These are phyloP conservation scores for Pythium utonaiense DNA, from an alignment of 352 stramenopile species.

Conservation along the genomic window DNA sequence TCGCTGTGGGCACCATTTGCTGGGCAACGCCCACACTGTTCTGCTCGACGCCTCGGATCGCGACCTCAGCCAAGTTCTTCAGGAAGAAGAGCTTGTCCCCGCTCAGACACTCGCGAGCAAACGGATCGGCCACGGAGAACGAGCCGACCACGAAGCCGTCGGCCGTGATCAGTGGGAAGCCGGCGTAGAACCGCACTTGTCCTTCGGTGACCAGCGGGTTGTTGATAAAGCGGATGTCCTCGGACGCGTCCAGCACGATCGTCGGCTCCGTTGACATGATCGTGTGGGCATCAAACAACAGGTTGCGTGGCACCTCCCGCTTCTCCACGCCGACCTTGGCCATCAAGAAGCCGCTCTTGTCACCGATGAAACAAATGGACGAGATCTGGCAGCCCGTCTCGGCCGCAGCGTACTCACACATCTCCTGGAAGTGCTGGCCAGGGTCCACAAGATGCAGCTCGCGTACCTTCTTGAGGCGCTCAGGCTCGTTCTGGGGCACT, in stretches of 20 bases:
- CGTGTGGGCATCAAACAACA: slow-evolving; percentile 75
- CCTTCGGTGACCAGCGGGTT: slow-evolving; percentile 77
- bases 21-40: slow-evolving; percentile 52
- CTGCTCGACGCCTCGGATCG: slow-evolving; percentile 73
- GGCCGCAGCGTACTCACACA: slow-evolving; percentile 81
- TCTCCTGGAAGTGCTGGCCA: slow-evolving; percentile 81
- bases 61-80: slow-evolving; percentile 76
- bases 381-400: slow-evolving; percentile 80
- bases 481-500: slow-evolving; percentile 56
- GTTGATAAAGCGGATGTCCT: slow-evolving; percentile 76
- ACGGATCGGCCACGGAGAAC: slow-evolving; percentile 75
- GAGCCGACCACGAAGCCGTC: slow-evolving; percentile 65
- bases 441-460: slow-evolving; percentile 74
- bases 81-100: slow-evolving; percentile 83
- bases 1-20: slow-evolving; percentile 8
- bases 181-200: slow-evolving; percentile 79
- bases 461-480: slow-evolving; percentile 67
- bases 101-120: slow-evolving; percentile 65
- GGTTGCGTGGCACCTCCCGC: slow-evolving; percentile 70
- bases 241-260: slow-evolving; percentile 73
- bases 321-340: slow-evolving; percentile 75
- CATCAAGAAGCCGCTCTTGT: slow-evolving; percentile 85
- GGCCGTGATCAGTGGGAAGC: slow-evolving; percentile 69
- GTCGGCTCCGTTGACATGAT: slow-evolving; percentile 79
- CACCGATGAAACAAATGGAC: slow-evolving; percentile 79